Base-by-base conservation (phyloP, 2,329 filamentous ascomycete species). In the Penicillium corylophilum region DNA sequence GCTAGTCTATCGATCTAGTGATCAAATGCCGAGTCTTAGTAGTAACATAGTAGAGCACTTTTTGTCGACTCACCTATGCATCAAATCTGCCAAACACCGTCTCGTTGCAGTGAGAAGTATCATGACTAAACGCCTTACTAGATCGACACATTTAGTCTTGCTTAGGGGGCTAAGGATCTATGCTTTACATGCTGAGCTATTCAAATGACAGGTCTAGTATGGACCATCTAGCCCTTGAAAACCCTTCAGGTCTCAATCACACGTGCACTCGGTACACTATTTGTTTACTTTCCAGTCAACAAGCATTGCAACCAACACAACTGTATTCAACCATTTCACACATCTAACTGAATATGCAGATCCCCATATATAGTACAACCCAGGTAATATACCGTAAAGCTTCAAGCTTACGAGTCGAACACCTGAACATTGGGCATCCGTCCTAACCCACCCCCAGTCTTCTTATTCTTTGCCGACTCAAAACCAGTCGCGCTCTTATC, bases 401-500 rank as follows among this genome's bases (percentile, higher is more conserved):
- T 13, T 23, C 26, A 36, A 39, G 31, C 23, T 12, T 33, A 67
- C 31, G 56, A 70, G 45, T 73, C 60, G 56, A 74, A 75, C 3
- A 71, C 64, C 57, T 77, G 69, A 38, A 78, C 67, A 54, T 77
- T 70, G 5, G 77, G 77, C 77, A 79, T 79, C 39, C 74, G 65
- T n/a, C 77, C 75, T 54, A 78, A 51, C 43, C 67, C 65, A 31
- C 71, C 69, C 2, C 62, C 63, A 36, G 62, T 70, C 59, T 66
- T 70, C 58, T 66, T 70, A 48, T 67, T 66, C 63, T 71, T 71
- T 6, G 70, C 70, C 23, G 68, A 67, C 47, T 74, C 67, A 49
- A 70, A 72, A 4, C 71, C 72, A 39, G 57, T 61, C 20, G 86
- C 85, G 64, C 85, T 89, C 63, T 83, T 80, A 56, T 82, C 79